A percentile compares a stretch with the other conserved stretches of the same genome.
phyloP scores from a whole-genome alignment of 2,329 filamentous ascomycete genomes.

The Diaporthe longicolla region DNA sequence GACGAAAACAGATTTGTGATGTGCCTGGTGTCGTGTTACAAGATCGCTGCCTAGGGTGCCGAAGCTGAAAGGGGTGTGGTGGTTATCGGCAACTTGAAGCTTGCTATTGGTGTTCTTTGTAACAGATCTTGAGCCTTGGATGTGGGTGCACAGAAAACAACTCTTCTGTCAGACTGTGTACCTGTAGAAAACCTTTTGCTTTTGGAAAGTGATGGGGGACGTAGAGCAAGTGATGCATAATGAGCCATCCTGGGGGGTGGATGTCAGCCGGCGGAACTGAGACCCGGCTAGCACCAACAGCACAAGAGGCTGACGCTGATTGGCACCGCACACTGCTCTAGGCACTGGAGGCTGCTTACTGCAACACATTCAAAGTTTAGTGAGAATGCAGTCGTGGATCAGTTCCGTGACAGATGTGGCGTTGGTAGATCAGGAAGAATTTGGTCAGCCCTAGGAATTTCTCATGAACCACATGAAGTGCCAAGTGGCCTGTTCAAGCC shows the following conservation, averaged over 20 bases:
- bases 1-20: background rate
- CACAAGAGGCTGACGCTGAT: background rate
- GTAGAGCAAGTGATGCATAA: background rate
- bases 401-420: background rate
- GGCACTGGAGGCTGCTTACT: background rate
- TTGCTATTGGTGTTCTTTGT: background rate
- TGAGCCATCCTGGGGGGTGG: background rate
- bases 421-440: background rate
- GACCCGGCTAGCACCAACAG: background rate
- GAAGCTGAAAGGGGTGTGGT: background rate
- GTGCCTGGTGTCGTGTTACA: no score
- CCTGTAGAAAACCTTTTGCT: no score
- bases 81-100: no score
- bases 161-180: no score
- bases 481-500: background rate
- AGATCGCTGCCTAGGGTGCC: background rate
- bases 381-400: background rate
- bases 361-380: background rate
- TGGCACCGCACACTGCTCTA: background rate
- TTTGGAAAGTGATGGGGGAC: background rate
- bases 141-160: no score
- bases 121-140: accelerated
- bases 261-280: background rate
- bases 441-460: background rate
- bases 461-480: no score